phyloP scores from a whole-genome alignment of 2,329 filamentous ascomycete genomes.

The Colletotrichum sp. region DNA sequence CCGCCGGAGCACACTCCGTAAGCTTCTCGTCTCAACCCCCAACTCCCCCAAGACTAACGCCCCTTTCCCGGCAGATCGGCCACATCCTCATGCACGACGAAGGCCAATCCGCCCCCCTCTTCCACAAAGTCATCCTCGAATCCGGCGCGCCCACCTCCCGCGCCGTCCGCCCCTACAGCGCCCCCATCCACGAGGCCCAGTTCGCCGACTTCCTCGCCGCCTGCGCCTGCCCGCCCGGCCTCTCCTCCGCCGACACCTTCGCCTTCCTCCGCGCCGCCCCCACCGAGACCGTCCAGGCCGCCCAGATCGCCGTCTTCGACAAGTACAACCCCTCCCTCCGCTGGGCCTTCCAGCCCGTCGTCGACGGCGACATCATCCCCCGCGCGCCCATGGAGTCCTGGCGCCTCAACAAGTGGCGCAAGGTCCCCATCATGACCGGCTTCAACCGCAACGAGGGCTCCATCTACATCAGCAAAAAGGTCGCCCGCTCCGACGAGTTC shows the following conservation, averaged over 20 bases:
- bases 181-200: conserved; percentile 63
- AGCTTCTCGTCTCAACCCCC: background rate
- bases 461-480: conserved; percentile 61
- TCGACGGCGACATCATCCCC: conserved; percentile 66
- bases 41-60: background rate
- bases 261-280: conserved; percentile 51
- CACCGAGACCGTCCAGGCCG: conserved; percentile 39
- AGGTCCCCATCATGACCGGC: conserved; percentile 69
- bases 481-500: conserved; percentile 41
- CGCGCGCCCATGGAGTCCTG: conserved; percentile 63
- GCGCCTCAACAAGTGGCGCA: conserved; percentile 57
- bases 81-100: conserved; percentile 63
- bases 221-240: conserved; percentile 48
- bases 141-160: conserved; percentile 62
- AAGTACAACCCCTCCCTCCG: conserved; percentile 47
- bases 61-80: conserved; percentile 54
- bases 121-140: conserved; percentile 61
- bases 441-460: conserved; percentile 76
- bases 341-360: conserved; percentile 74
- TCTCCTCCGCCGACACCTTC: conserved; percentile 57
- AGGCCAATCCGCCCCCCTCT: conserved; percentile 43
- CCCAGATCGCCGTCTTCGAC: conserved; percentile 49
- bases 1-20: conserved; percentile 67
- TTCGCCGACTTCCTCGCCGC: conserved; percentile 60
- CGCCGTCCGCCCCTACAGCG: conserved; percentile 55